Evolutionary conservation across 2,329 filamentous ascomycete species (phyloP).

Genomic region (Stemphylium lycopersici): DNA sequence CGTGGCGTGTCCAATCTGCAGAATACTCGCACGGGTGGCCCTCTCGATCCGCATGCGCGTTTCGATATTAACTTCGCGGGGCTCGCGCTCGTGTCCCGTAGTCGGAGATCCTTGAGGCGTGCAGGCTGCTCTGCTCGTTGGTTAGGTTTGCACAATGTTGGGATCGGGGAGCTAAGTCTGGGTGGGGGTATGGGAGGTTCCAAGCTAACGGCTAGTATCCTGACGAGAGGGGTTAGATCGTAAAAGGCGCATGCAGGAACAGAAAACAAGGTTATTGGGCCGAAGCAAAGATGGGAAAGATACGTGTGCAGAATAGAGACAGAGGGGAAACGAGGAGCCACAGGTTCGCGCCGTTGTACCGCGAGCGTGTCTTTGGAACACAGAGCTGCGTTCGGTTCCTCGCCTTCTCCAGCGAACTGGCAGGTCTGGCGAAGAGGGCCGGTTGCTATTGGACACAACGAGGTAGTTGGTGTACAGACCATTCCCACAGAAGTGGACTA

Average conservation of each 20-base stretch:
- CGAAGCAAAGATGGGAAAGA: background rate
- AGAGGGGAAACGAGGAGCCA: background rate
- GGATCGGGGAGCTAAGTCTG: conserved; percentile 1
- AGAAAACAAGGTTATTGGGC: conserved; percentile 6
- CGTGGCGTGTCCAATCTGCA: background rate
- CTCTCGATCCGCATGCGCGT: background rate
- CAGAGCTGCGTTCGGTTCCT: background rate
- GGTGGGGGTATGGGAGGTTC: background rate
- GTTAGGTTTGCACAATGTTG: background rate
- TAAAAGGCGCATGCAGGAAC: conserved; percentile 11
- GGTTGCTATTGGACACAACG: background rate
- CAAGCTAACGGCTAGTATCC: background rate
- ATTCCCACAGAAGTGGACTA: conserved; percentile 1
- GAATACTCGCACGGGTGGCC: background rate
- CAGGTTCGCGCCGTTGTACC: background rate
- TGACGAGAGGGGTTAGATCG: conserved; percentile 2
- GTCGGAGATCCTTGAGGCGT: background rate
- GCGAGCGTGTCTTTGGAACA: conserved; percentile 2
- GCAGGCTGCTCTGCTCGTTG: background rate
- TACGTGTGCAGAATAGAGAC: background rate
- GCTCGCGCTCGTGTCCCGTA: background rate
- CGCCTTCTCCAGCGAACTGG: background rate
- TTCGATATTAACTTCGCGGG: background rate
- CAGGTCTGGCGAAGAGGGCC: conserved; percentile 6
- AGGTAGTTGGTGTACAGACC: conserved; percentile 3